Conservation (phyloP, 2,329 filamentous ascomycete species). For the Byssochlamys sp. region DNA sequence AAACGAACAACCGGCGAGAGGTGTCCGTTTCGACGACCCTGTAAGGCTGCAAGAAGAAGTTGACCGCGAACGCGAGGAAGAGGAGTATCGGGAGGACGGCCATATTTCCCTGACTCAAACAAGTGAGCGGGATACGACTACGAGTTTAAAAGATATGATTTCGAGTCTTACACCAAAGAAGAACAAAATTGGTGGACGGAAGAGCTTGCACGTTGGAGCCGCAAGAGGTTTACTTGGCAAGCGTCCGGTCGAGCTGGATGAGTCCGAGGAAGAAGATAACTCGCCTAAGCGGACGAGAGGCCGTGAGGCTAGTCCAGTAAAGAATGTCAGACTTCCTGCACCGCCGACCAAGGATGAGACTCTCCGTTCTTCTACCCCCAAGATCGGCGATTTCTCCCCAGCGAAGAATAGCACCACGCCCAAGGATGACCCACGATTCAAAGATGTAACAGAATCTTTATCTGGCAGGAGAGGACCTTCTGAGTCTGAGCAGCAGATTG, state of each 20-base stretch:
- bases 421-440: slow-evolving; percentile 47
- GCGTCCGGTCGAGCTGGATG: slow-evolving; percentile 60
- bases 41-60: slow-evolving; percentile 53
- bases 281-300: slow-evolving; percentile 58
- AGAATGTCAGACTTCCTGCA: slow-evolving; percentile 60
- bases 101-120: slow-evolving; percentile 38
- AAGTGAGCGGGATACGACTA: slow-evolving; percentile 52
- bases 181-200: slow-evolving; percentile 55
- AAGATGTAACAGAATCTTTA: slow-evolving; percentile 33
- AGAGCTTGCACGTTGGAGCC: slow-evolving; percentile 67
- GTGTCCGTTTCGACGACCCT: slow-evolving; percentile 58
- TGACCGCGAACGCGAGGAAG: slow-evolving; percentile 52
- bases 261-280: slow-evolving; percentile 46
- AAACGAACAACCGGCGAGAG: slow-evolving; percentile 29
- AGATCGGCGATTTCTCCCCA: slow-evolving; percentile 22
- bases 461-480: slow-evolving; percentile 7
- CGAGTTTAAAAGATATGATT: slow-evolving; percentile 67
- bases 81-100: slow-evolving; percentile 52
- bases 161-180: slow-evolving; percentile 69
- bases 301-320: slow-evolving; percentile 66
- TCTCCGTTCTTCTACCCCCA: slow-evolving; percentile 42
- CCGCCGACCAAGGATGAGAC: slow-evolving; percentile 60
- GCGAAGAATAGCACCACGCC: slow-evolving; percentile 42
- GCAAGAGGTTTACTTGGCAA: slow-evolving; percentile 66
- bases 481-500: slow-evolving; percentile 27